Base-by-base conservation (phyloP, 2,329 filamentous ascomycete genomes). In the Sphaerulina vaccinii region DNA sequence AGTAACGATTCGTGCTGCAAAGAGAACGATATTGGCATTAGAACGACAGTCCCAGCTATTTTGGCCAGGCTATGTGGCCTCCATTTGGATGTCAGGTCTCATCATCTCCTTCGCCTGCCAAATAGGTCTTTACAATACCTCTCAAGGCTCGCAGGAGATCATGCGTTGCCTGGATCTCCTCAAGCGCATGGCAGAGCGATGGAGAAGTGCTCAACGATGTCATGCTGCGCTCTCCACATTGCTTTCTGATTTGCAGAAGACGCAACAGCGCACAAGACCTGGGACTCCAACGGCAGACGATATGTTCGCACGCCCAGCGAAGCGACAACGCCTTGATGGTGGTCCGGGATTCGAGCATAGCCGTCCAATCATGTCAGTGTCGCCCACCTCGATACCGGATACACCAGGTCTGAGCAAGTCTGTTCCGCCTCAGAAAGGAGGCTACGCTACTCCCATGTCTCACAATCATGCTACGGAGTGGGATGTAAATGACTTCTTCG, bases 1-100 rank as follows among this genome's bases (percentile, higher is more conserved):
- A 49, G 56, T 62, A 7, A 65, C 63, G 3, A 58, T 71, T 2
- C 57, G 59, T 21, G 61, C 61, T 40, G 65, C 66, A 6, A 63
- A 64, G 16, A 59, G 59, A 9, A 56, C 58, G 13, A 68, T 70
- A 18, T 58, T 68, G n/a, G 53, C 57, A 0, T 29, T 68, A 24
- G 55, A 59, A 13, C 42, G 44, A n/a, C 60, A 60, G 38, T 47
- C 40, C 6, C 56, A 56, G 19, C 39, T 63, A 9, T 61, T 60
- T 36, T 72, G 69, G 70, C 70, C 70, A 0, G 67, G 68, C 0
- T 66, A 65, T 9, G 56, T 72, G 21, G 69, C 70, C 0, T 65
- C 68, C 1, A 56, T 62, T 0, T 72, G 70, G 70, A 72, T 71
- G 67, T 64, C 68, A 5, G 69, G 70, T 6, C 58, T 72, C 1